Evolutionary conservation across 768 basidiomycete species (phyloP).

Genomic region (Bullera alba): DNA sequence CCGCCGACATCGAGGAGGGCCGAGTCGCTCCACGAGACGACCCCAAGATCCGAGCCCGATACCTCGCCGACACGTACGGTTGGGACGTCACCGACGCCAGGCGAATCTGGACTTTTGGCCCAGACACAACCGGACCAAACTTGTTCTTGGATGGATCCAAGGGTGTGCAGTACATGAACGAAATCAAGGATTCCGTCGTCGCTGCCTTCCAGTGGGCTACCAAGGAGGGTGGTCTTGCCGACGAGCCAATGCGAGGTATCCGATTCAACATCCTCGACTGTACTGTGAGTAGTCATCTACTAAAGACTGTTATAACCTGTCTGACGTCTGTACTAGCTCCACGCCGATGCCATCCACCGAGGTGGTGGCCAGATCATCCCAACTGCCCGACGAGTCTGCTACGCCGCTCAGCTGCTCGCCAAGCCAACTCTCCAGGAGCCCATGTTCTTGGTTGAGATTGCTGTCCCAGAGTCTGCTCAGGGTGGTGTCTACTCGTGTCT

Average conservation of each 20-base stretch:
- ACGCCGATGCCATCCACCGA: slow-evolving; percentile 98
- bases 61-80: slow-evolving; percentile 89
- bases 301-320: neutral
- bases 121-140: slow-evolving; percentile 95
- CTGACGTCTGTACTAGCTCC: slow-evolving; percentile 56
- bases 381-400: slow-evolving; percentile 89
- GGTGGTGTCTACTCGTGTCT: slow-evolving; percentile 80
- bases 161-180: slow-evolving; percentile 97
- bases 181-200: slow-evolving; percentile 99
- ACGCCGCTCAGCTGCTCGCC: slow-evolving; percentile 90
- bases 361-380: no score
- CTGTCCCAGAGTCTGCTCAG: slow-evolving; percentile 93
- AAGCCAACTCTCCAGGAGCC: slow-evolving; percentile 90
- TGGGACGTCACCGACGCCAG: slow-evolving; percentile 99
- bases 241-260: slow-evolving; percentile 98
- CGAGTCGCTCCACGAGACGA: slow-evolving; percentile 85
- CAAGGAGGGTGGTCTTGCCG: slow-evolving; percentile 92
- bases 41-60: slow-evolving; percentile 90
- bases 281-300: slow-evolving; percentile 52
- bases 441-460: slow-evolving; percentile 96
- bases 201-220: slow-evolving; percentile 99
- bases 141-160: slow-evolving; percentile 96
- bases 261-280: slow-evolving; percentile 95
- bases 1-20: slow-evolving; percentile 83
- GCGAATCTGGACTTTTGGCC: slow-evolving; percentile 99